A percentile compares a stretch with the other conserved stretches of the same genome.
Conservation (phyloP, 805 yeast genomes). For the Metschnikowia drakensbergensis region DNA sequence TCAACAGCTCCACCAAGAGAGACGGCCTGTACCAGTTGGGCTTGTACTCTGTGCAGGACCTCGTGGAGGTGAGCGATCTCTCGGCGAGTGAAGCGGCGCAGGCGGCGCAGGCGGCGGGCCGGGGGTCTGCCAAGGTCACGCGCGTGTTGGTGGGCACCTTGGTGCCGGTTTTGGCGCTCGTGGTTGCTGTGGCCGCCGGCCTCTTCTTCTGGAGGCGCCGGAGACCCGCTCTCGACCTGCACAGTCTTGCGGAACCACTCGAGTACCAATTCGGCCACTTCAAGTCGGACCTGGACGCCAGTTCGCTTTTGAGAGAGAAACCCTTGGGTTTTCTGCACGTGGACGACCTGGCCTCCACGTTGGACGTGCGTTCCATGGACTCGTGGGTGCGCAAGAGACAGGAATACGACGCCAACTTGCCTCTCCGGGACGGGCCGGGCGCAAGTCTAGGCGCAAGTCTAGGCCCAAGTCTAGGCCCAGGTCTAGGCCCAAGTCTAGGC, state of each 20-base stretch:
- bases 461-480: no score
- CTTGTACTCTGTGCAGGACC: slow-evolving; percentile 39
- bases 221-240: slow-evolving; percentile 1
- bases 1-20: slow-evolving; percentile 26
- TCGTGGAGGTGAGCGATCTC: slow-evolving; percentile 29
- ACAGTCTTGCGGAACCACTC: slow-evolving; percentile 10
- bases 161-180: slow-evolving; percentile 29
- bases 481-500: neutral
- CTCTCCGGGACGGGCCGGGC: slow-evolving; percentile 4
- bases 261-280: slow-evolving; percentile 18
- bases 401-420: slow-evolving; percentile 34
- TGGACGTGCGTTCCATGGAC: slow-evolving; percentile 47
- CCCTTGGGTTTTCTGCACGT: slow-evolving; percentile 12
- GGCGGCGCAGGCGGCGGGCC: slow-evolving; percentile 5
- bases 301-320: slow-evolving; percentile 9
- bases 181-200: slow-evolving; percentile 12
- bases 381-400: slow-evolving; percentile 53
- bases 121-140: slow-evolving; percentile 7
- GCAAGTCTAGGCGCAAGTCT: no score
- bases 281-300: slow-evolving; percentile 16
- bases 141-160: slow-evolving; percentile 39
- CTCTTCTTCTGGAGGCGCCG: slow-evolving; percentile 10
- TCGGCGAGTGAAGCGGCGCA: slow-evolving; percentile 20
- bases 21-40: slow-evolving; percentile 30
- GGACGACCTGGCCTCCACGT: slow-evolving; percentile 34